Evolutionary conservation across 805 yeast genomes (phyloP).

Genomic region (Starmerella kuoi): DNA sequence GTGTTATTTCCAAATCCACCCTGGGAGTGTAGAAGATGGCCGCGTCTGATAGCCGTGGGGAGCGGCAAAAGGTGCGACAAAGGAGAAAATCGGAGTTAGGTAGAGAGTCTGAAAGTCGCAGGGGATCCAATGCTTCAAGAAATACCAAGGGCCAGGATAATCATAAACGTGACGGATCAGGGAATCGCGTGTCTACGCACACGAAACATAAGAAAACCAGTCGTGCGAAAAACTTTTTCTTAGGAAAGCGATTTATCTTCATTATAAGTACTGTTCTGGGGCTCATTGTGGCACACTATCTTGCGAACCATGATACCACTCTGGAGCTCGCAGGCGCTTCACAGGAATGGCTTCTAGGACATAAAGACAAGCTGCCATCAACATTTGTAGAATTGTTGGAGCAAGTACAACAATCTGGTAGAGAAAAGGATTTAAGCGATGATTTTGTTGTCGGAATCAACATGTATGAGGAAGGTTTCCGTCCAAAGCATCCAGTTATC

Average conservation of each 20-base stretch:
- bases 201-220: too few species aligned
- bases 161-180: too few species aligned
- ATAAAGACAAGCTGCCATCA: conserved; percentile 53
- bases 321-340: conserved; percentile 20
- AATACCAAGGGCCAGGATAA: too few species aligned
- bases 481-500: conserved; percentile 62
- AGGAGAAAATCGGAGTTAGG: background rate
- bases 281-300: conserved; percentile 47
- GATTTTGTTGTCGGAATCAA: conserved; percentile 78
- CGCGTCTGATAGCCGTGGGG: background rate
- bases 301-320: conserved; percentile 33
- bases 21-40: too few species aligned
- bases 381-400: conserved; percentile 47
- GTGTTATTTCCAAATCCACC: too few species aligned
- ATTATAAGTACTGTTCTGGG: conserved; percentile 66
- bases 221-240: background rate
- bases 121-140: too few species aligned
- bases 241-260: conserved; percentile 46
- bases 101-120: too few species aligned
- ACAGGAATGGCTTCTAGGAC: conserved; percentile 21
- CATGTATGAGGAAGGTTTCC: conserved; percentile 41
- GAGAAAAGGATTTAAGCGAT: conserved; percentile 38
- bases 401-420: conserved; percentile 39
- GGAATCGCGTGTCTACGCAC: too few species aligned
- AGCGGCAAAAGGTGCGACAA: background rate